A percentile compares a stretch with the other conserved stretches of the same genome.
Evolutionary conservation across 768 basidiomycete species (phyloP).

Genomic region (Lactarius hatsudake): DNA sequence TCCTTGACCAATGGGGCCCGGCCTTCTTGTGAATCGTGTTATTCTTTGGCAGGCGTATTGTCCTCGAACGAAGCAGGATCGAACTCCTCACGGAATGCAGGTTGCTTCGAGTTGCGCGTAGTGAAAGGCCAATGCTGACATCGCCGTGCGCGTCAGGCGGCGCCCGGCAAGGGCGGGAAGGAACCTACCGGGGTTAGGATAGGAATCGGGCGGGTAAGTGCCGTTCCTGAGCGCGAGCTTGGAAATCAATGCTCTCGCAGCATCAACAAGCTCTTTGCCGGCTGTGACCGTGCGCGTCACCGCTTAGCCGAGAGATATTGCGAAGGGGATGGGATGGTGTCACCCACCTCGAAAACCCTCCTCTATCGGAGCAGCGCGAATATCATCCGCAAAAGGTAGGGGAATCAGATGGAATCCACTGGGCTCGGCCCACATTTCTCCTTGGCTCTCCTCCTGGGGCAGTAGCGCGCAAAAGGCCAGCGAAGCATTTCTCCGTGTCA

Average conservation of each 20-base stretch:
- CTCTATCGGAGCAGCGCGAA: constrained; percentile 73
- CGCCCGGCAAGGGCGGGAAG: neutral
- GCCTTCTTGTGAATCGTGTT: constrained; percentile 72
- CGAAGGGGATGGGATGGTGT: constrained; percentile 5
- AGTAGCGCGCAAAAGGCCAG: constrained; percentile 83
- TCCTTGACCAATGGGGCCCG: constrained; percentile 60
- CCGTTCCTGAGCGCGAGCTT: constrained; percentile 78
- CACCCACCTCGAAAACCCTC: constrained; percentile 58
- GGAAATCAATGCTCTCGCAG: constrained; percentile 71
- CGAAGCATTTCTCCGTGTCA: constrained; percentile 66
- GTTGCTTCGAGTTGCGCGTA: constrained; percentile 89
- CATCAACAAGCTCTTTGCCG: constrained; percentile 59
- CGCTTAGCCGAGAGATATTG: constrained; percentile 11
- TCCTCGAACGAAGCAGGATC: constrained; percentile 78
- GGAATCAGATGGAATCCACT: constrained; percentile 92
- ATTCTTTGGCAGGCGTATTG: constrained; percentile 70
- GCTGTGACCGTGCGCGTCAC: constrained; percentile 42
- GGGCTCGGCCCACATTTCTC: constrained; percentile 75
- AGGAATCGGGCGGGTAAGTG: constrained; percentile 82
- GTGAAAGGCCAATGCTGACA: constrained; percentile 75
- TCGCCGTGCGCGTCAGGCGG: constrained; percentile 10
- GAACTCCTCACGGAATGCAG: constrained; percentile 89
- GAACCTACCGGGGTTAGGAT: constrained; percentile 80
- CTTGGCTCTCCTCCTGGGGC: constrained; percentile 76
- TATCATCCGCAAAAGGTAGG: constrained; percentile 93